Base-by-base conservation (phyloP, 805 yeast species). In the Candida loeiensis region DNA sequence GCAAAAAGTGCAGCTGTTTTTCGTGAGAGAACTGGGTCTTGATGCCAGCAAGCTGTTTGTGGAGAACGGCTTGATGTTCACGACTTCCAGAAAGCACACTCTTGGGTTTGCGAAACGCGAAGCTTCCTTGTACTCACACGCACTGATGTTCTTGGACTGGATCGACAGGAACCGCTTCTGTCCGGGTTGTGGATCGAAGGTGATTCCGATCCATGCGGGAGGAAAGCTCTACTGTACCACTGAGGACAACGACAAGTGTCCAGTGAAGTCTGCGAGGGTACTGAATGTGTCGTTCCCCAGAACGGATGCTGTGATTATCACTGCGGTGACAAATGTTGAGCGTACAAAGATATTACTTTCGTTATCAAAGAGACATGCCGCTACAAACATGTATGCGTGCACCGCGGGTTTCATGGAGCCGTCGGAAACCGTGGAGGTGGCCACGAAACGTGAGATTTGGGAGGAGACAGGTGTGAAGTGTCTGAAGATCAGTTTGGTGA, bases 371-470 rank as follows among this genome's bases (percentile, higher is more conserved):
- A 68, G 95, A 40, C 76, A 77, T 53, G 77, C 79, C 4, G 47
- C 51, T 24, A 53, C 66, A 41, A 59, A 59, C 34, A 76, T 87
- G 80, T 91, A 82, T 62, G 75, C 91, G 13, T 83, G 95, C 54
- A 77, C 95, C 38, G 96, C 98, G 3, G 99, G 98, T 3, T 93
- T 93, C 61, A 80, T 91, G 78, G 99, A 91, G 59, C 96, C 96
- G 1, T 84, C 90, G 20, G 99, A 91, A 64, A 79, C 95, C 2
- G 79, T 91, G 15, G 98, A 91, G 61, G 82, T 79, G 34, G 93
- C 96, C 9, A 85, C 91, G 16, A 68, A 81, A 33, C 71, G 99
- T 47, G 99, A 91, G 59, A 83, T 86, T 21, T 90, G 93, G 88
- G 99, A 91, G 59, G 99, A 91, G 61, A 82, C 97, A 4, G 99